Conservation (phyloP, 495 filamentous ascomycete genomes). For the Penicillium egyptiacum region DNA sequence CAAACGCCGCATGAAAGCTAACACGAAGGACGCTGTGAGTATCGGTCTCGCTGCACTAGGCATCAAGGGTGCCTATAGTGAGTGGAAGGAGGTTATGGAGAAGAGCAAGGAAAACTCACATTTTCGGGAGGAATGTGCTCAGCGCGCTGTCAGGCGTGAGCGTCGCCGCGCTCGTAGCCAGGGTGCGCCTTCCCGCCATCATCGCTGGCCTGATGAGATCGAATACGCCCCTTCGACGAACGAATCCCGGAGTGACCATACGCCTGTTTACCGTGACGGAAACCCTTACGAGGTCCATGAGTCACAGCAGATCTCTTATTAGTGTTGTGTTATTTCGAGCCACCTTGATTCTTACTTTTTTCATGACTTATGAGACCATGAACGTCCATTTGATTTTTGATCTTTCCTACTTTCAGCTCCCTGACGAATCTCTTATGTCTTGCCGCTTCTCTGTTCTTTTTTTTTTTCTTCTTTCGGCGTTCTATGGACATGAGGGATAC, state of each 20-base stretch:
- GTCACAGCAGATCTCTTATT: conserved; percentile 15
- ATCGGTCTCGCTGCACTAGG: conserved; percentile 83
- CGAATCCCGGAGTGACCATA: background rate
- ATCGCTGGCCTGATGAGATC: conserved; percentile 33
- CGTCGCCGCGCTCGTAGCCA: conserved; percentile 22
- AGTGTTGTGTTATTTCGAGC: conserved; percentile 1
- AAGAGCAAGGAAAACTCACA: conserved; percentile 54
- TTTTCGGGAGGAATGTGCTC: conserved; percentile 50
- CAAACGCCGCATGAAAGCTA: conserved; percentile 71
- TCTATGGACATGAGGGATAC: background rate
- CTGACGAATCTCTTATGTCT: background rate
- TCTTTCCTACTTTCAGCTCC: background rate
- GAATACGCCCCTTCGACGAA: conserved; percentile 15
- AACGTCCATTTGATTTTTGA: background rate
- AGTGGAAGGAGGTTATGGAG: conserved; percentile 69
- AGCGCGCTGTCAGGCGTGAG: conserved; percentile 40
- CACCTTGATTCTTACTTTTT: background rate
- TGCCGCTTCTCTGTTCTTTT: background rate
- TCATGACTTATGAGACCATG: conserved; percentile 15
- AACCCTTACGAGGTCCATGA: conserved; percentile 18
- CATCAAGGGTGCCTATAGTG: conserved; percentile 77
- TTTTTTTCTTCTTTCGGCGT: no score
- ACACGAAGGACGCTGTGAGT: conserved; percentile 71
- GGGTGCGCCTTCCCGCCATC: conserved; percentile 6
- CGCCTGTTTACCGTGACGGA: conserved; percentile 18